Evolutionary conservation across 2,329 filamentous ascomycete genomes (phyloP).

Genomic region (Botryotinia globosa): DNA sequence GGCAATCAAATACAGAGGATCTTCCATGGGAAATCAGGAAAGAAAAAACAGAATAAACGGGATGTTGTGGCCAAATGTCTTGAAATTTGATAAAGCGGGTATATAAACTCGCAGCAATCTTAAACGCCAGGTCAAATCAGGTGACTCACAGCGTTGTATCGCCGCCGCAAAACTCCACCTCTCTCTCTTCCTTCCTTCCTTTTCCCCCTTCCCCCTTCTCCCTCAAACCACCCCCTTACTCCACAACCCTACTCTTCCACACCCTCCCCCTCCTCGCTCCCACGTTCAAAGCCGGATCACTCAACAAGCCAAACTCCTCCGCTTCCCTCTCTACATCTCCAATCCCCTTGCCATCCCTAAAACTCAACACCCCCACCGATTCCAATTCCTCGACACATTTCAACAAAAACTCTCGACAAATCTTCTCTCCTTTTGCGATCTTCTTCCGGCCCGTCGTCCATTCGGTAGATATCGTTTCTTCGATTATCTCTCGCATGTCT

Average conservation of each 20-base stretch:
- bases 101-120: too few relatives aligned
- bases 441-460: neutral
- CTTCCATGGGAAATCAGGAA: neutral
- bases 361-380: neutral
- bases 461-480: neutral
- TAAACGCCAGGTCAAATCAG: too few relatives aligned
- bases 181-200: too few relatives aligned
- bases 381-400: neutral
- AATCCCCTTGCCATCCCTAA: neutral
- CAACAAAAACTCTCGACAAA: neutral
- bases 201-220: too few relatives aligned
- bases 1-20: neutral
- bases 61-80: neutral
- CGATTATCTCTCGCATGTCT: neutral
- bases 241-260: constrained; percentile 1
- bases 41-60: neutral
- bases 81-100: neutral
- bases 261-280: neutral
- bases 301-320: neutral
- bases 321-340: neutral
- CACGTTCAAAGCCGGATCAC: neutral
- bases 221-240: too few relatives aligned
- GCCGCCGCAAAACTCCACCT: too few relatives aligned
- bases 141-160: too few relatives aligned
- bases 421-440: neutral